phyloP scores from a whole-genome alignment of 176 grass and related monocot genomes.

The Chrysopogon serrulatus region DNA sequence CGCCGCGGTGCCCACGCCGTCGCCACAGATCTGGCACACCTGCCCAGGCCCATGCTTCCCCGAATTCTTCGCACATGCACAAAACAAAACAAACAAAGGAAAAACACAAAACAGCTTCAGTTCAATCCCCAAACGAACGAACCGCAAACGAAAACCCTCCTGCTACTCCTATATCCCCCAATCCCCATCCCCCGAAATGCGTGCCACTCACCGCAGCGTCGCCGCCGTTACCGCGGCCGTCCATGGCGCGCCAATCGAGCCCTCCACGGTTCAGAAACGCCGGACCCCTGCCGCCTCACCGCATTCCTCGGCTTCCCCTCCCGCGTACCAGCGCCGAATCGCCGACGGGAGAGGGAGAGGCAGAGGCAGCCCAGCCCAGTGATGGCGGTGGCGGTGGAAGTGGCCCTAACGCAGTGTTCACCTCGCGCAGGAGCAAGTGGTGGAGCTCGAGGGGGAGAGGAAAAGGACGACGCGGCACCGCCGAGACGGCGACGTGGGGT shows the following conservation, averaged over 20 bases:
- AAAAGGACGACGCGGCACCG: constrained; percentile 7
- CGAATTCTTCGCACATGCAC: constrained; percentile 36
- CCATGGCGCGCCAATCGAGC: constrained; percentile 32
- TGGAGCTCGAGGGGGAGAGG: neutral
- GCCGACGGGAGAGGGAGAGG: neutral
- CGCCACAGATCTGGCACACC: constrained; percentile 92
- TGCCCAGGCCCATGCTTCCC: constrained; percentile 48
- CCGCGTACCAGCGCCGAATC: neutral
- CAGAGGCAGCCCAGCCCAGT: neutral
- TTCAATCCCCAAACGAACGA: neutral
- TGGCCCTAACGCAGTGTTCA: neutral
- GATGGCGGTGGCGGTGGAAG: neutral
- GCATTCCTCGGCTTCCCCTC: neutral
- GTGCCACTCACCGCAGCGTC: constrained; percentile 39
- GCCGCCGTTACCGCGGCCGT: constrained; percentile 5
- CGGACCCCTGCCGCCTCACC: neutral
- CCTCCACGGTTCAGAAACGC: neutral
- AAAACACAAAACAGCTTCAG: neutral
- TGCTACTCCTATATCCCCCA: neutral
- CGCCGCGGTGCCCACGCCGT: constrained; percentile 66
- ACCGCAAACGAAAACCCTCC: neutral
- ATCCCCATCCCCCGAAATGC: neutral
- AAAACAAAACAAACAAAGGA: neutral
- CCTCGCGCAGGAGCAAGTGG: neutral
- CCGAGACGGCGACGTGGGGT: constrained; percentile 5